Percentiles rank a stretch among this genome's conserved stretches.
phyloP scores from a whole-genome alignment of 2,329 filamentous ascomycete species.

The Dryadomyces quercivorus region DNA sequence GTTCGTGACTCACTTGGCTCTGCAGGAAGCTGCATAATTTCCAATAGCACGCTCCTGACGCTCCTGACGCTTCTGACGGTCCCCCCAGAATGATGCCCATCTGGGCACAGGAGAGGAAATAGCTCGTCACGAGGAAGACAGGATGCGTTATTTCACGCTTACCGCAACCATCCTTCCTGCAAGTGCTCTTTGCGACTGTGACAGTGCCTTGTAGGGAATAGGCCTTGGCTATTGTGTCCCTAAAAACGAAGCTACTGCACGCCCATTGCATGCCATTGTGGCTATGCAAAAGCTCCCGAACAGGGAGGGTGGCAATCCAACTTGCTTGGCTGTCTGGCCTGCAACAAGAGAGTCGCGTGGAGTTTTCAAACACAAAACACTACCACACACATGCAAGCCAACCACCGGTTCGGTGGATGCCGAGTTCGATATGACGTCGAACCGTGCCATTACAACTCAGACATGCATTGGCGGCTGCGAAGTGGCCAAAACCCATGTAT shows the following conservation, averaged over 20 bases:
- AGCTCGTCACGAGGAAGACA: no score
- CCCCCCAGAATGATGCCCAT: neutral
- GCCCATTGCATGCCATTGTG: neutral
- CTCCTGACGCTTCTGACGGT: no score
- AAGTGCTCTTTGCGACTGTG: no score
- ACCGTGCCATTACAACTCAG: neutral
- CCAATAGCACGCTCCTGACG: neutral
- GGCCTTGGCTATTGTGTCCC: neutral
- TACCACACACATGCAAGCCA: neutral
- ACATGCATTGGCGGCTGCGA: neutral
- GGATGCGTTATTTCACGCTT: no score
- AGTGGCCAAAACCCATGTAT: no score
- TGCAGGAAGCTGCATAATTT: neutral
- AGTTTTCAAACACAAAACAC: neutral
- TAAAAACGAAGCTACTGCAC: neutral
- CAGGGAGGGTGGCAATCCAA: neutral
- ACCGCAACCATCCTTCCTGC: no score
- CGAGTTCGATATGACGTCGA: neutral
- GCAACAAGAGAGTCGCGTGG: neutral
- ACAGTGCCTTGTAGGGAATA: neutral
- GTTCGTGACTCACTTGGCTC: neutral
- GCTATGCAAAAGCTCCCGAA: neutral
- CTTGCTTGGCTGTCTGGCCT: neutral
- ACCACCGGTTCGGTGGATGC: neutral
- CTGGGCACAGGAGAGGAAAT: neutral